Conservation (phyloP, 257 asterid species). For the Coffea canephora region DNA sequence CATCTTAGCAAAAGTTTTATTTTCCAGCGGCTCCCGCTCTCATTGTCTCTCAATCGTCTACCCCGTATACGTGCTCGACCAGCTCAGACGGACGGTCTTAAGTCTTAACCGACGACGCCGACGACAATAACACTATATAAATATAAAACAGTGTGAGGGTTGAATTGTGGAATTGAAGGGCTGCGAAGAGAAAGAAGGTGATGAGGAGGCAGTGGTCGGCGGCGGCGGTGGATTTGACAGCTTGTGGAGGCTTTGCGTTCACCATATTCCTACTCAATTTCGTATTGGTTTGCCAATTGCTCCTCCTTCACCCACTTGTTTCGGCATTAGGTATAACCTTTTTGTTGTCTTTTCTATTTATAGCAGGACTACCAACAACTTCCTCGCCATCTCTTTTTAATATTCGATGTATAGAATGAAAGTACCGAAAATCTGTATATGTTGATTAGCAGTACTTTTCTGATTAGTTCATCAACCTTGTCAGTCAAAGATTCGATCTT, state of each 20-base stretch:
- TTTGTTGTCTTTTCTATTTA: neutral
- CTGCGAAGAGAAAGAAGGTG: neutral
- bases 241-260: conserved; percentile 56
- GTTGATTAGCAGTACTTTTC: neutral
- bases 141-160: too few species aligned
- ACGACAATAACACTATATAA: too few species aligned
- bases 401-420: neutral
- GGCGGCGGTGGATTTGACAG: conserved; percentile 41
- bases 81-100: neutral
- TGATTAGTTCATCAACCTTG: neutral
- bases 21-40: too few species aligned
- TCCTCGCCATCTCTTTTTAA: neutral
- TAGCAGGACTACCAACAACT: neutral
- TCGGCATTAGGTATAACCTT: conserved; percentile 52
- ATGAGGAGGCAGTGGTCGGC: conserved; percentile 39
- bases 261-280: conserved; percentile 55
- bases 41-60: too few species aligned
- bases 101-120: too few species aligned
- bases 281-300: conserved; percentile 64
- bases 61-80: too few species aligned
- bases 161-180: neutral
- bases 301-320: conserved; percentile 79
- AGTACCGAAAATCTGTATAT: neutral
- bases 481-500: neutral
- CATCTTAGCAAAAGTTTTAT: neutral